A percentile compares a stretch with the other conserved stretches of the same genome.
Conservation (phyloP, 2,329 filamentous ascomycete genomes). For the Cladosporium sphaerospermum region DNA sequence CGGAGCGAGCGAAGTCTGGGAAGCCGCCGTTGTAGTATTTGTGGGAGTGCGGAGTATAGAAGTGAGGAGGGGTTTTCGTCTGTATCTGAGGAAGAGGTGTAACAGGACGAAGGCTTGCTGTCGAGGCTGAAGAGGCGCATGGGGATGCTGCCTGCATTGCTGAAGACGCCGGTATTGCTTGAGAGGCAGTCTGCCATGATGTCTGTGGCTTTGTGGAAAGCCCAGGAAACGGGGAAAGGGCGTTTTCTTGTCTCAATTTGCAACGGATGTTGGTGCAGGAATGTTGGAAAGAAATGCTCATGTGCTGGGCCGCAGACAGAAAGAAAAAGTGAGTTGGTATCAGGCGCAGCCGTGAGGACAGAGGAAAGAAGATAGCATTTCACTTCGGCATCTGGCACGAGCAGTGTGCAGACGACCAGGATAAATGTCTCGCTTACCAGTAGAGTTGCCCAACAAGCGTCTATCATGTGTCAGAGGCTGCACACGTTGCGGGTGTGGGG, state of each 20-base stretch:
- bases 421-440: not conserved
- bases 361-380: too few species aligned
- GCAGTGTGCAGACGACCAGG: not conserved
- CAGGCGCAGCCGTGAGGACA: too few species aligned
- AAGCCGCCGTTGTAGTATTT: not conserved
- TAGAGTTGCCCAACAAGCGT: constrained; percentile 6
- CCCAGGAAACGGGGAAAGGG: too few species aligned
- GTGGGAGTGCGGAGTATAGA: constrained; percentile 9
- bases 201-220: not conserved
- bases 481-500: constrained; percentile 5
- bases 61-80: not conserved
- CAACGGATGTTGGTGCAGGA: too few species aligned
- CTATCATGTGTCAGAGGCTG: constrained; percentile 6
- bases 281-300: too few species aligned
- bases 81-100: not conserved
- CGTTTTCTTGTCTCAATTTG: too few species aligned
- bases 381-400: too few species aligned
- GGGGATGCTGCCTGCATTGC: not conserved
- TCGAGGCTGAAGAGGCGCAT: not conserved
- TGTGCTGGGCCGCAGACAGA: too few species aligned
- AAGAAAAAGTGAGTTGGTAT: too few species aligned
- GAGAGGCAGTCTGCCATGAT: not conserved
- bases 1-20: constrained; percentile 6
- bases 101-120: not conserved
- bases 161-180: not conserved